phyloP scores from a whole-genome alignment of 108 stramenopile genomes.

The Schizochytrium sp. region DNA sequence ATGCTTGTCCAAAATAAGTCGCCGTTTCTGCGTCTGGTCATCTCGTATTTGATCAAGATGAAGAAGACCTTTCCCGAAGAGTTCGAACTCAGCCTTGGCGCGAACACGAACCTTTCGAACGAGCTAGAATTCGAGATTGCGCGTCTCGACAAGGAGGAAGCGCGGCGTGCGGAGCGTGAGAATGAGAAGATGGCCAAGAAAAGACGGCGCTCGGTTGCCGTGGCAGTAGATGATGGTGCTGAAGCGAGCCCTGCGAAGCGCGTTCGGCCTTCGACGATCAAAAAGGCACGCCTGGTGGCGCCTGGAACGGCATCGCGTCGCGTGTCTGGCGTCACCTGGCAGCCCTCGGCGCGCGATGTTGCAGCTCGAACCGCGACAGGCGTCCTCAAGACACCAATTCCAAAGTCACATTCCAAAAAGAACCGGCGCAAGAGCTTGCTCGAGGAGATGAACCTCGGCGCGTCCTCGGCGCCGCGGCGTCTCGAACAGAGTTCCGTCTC shows the following conservation, averaged over 20 bases:
- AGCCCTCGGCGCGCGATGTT: neutral
- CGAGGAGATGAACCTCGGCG: neutral
- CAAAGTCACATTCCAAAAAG: neutral
- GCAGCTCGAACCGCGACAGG: neutral
- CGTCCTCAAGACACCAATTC: conserved; percentile 10
- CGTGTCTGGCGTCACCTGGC: neutral
- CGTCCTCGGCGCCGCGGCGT: neutral
- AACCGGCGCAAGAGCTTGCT: conserved; percentile 10
- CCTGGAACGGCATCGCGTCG: neutral
- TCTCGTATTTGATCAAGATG: neutral
- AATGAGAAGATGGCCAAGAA: neutral
- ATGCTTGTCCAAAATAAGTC: neutral
- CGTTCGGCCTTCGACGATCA: neutral
- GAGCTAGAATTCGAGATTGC: neutral
- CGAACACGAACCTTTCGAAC: neutral
- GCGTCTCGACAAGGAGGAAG: neutral
- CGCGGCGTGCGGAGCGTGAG: neutral
- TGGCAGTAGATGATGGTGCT: neutral
- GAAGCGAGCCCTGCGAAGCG: too few species aligned
- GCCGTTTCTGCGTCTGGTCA: neutral
- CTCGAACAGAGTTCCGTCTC: neutral
- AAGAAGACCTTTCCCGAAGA: neutral
- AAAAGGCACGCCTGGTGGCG: neutral
- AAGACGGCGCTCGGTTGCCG: neutral
- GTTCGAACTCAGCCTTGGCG: neutral